Percentiles rank a stretch among this genome's conserved stretches.
Conservation (phyloP, 441 rosid species). For the Pelargonium fulgidum region DNA sequence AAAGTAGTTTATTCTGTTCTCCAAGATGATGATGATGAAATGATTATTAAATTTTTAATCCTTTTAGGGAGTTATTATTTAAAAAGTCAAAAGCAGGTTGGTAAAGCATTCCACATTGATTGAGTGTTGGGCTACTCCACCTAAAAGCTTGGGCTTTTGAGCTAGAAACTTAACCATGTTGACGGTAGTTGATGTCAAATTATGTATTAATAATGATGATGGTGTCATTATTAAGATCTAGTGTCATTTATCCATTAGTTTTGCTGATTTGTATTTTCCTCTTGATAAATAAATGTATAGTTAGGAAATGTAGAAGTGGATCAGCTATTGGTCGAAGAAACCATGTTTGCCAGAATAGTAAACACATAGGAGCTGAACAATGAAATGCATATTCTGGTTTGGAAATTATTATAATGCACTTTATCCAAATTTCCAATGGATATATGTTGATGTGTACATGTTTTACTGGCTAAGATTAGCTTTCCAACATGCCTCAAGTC, state of each 20-base stretch:
- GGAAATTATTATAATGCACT: neutral
- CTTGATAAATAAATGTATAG: neutral
- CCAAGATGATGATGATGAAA: neutral
- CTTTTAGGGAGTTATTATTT: neutral
- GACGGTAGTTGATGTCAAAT: neutral
- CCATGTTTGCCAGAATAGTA: neutral
- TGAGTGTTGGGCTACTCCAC: too few relatives aligned
- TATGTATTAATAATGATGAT: neutral
- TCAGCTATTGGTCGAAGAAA: neutral
- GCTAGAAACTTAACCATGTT: too few relatives aligned
- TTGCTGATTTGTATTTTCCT: conserved; percentile 6
- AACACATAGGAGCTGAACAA: neutral
- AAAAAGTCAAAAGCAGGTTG: too few relatives aligned
- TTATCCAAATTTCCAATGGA: neutral
- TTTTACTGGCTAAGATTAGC: neutral
- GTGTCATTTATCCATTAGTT: conserved; percentile 1
- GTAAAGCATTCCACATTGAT: too few relatives aligned
- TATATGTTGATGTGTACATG: neutral
- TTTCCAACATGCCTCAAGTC: neutral
- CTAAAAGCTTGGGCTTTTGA: too few relatives aligned
- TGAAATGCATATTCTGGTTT: neutral
- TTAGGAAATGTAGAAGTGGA: neutral
- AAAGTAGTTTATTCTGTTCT: too few relatives aligned
- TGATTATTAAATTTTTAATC: neutral
- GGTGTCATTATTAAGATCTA: neutral